Evolutionary conservation across 2,329 filamentous ascomycete genomes (phyloP), one percentile per base, ranked within the genome.

Genomic region (Nectriaceae sp.): DNA sequence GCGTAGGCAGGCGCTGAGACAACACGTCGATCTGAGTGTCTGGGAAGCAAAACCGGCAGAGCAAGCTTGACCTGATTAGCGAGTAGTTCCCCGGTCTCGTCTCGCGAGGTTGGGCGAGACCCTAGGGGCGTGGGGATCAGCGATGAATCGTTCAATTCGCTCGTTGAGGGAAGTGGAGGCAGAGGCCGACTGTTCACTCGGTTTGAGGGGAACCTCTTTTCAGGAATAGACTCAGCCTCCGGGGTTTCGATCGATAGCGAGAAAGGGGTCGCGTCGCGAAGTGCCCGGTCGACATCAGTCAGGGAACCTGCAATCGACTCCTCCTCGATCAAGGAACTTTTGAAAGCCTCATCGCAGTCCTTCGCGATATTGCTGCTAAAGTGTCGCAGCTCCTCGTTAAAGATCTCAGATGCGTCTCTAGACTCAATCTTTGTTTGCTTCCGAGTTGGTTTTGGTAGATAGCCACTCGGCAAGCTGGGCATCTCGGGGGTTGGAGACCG

Each of bases 341-440:
- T 92, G 73, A 97, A 97, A 1, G 92, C 92, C 62, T 94, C 89
- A 63, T 97, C 92, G 63, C 92, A 95, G 49, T 94, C 89, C 68
- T 90, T 90, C 42, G 90, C 90, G 52, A 97, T 85, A 60, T 90
- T 90, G 60, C 82, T 83, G 59, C 90, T 96, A 48, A 95, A 87
- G 59, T 93, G 87, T 5, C 90, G 80, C 45, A 94, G 81, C 65
- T 96, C 92, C 49, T 91, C 90, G 58, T 83, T 85, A 59, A 78
- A 70, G 35, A 72, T 59, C 42, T 67, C 50, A n/a, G 69, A 68
- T 38, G 60, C 64, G 55, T 61, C 62, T 26, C 52, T 47, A 8
- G 53, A 46, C 15, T 58, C 60, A 29, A 57, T 40, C 15, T 42
- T 40, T 16, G 49, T 44, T 15, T 41, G 29, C 19, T 44, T 49